Percentiles rank a stretch among this genome's conserved stretches.
Conservation (phyloP, 805 yeast species). For the Saccharomycopsis selenospora region DNA sequence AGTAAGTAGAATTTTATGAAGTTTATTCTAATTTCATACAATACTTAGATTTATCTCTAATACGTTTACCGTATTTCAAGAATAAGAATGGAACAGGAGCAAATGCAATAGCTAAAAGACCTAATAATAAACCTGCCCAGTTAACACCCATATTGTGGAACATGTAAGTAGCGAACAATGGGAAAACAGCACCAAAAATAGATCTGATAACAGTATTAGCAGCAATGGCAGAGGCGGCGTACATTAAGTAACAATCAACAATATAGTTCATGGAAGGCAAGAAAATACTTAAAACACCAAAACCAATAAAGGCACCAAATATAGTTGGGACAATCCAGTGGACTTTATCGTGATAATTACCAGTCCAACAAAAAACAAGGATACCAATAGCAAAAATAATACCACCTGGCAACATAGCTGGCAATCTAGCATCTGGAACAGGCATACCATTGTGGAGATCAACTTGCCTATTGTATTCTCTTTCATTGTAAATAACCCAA, state of each 20-base stretch:
- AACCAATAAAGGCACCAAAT: constrained; percentile 58
- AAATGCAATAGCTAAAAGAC: constrained; percentile 49
- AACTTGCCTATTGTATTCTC: constrained; percentile 40
- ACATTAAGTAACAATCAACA: constrained; percentile 59
- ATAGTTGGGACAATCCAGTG: constrained; percentile 81
- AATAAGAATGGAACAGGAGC: constrained; percentile 66
- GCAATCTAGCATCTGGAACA: constrained; percentile 74
- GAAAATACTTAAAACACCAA: constrained; percentile 62
- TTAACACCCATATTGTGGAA: constrained; percentile 59
- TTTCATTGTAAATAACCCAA: constrained; percentile 47
- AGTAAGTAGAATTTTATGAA: background rate
- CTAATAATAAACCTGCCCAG: constrained; percentile 74
- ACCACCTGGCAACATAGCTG: constrained; percentile 69
- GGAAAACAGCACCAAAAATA: constrained; percentile 61
- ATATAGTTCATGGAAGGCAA: constrained; percentile 64
- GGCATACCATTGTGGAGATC: constrained; percentile 48
- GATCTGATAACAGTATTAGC: constrained; percentile 68
- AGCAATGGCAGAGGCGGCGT: constrained; percentile 76
- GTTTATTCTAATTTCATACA: constrained; percentile 33
- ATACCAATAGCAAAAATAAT: constrained; percentile 69
- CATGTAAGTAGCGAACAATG: constrained; percentile 67
- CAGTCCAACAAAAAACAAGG: constrained; percentile 86
- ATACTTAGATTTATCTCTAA: constrained; percentile 52
- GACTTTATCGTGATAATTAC: constrained; percentile 57
- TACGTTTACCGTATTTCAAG: constrained; percentile 46